phyloP scores from a whole-genome alignment of 2,329 filamentous ascomycete genomes.

The Aspergillus niger region DNA sequence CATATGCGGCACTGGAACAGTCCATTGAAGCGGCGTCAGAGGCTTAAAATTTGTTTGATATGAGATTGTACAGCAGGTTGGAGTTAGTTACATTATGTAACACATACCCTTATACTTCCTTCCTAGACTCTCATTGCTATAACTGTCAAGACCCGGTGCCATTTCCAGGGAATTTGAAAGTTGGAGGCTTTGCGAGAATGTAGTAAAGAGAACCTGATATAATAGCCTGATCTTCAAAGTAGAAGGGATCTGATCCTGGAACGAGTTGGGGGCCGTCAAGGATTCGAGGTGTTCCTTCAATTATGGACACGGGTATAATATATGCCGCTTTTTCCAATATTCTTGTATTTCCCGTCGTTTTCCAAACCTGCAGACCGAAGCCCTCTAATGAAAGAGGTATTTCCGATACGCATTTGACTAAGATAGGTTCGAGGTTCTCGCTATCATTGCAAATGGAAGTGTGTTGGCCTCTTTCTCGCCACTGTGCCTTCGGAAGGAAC shows the following conservation, averaged over 20 bases:
- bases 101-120: conserved; percentile 1
- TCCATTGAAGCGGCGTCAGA: no score
- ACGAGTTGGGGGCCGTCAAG: conserved; percentile 6
- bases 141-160: conserved; percentile 5
- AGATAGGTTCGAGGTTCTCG: conserved; percentile 10
- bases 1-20: no score
- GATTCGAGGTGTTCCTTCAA: conserved; percentile 11
- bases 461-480: conserved; percentile 11
- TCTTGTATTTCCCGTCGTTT: conserved; percentile 8
- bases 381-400: conserved; percentile 8
- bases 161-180: not conserved
- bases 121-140: conserved; percentile 7
- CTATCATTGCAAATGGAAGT: conserved; percentile 11
- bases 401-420: conserved; percentile 3
- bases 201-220: conserved; percentile 14
- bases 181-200: conserved; percentile 8
- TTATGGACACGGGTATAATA: conserved; percentile 4
- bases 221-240: conserved; percentile 11
- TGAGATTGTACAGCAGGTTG: not conserved
- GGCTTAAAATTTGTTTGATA: conserved; percentile 7
- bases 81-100: conserved; percentile 7
- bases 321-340: no score
- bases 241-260: conserved; percentile 12
- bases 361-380: conserved; percentile 11
- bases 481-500: conserved; percentile 11